Conservation (phyloP, 768 basidiomycete genomes). For the Tylopilus sp. region DNA sequence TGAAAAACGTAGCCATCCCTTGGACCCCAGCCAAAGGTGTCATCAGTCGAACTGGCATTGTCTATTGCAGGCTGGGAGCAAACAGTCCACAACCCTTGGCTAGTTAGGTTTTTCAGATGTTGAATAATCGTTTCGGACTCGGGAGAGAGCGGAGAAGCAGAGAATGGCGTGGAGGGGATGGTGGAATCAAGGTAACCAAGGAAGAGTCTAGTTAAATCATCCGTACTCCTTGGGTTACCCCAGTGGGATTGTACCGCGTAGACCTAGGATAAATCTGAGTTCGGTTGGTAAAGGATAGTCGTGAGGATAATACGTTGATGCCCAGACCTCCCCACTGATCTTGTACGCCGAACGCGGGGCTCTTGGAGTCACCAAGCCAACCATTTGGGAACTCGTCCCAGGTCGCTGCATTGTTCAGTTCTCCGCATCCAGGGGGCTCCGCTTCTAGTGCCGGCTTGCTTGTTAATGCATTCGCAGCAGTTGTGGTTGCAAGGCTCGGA, state of each 20-base stretch:
- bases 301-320: conserved; percentile 44
- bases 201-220: conserved; percentile 79
- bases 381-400: conserved; percentile 99
- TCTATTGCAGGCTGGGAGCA: conserved; percentile 95
- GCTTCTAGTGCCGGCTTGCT: conserved; percentile 44
- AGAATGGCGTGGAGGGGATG: conserved; percentile 84
- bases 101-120: conserved; percentile 73
- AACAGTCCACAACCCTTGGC: conserved; percentile 90
- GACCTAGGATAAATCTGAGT: conserved; percentile 40
- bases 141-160: conserved; percentile 69
- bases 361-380: conserved; percentile 95
- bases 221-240: conserved; percentile 58
- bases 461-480: conserved; percentile 56
- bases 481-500: conserved; percentile 59
- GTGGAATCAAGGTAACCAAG: conserved; percentile 72
- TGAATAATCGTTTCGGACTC: conserved; percentile 82
- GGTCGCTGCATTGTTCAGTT: conserved; percentile 69
- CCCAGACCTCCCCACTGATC: conserved; percentile 74
- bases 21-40: conserved; percentile 91
- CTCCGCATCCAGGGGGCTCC: conserved; percentile 62
- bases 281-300: background rate
- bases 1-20: conserved; percentile 92
- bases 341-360: conserved; percentile 87
- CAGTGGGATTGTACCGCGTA: conserved; percentile 64
- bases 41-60: conserved; percentile 68